Evolutionary conservation across 176 grass and related monocot genomes (phyloP).

Genomic region (Oryza punctata): DNA sequence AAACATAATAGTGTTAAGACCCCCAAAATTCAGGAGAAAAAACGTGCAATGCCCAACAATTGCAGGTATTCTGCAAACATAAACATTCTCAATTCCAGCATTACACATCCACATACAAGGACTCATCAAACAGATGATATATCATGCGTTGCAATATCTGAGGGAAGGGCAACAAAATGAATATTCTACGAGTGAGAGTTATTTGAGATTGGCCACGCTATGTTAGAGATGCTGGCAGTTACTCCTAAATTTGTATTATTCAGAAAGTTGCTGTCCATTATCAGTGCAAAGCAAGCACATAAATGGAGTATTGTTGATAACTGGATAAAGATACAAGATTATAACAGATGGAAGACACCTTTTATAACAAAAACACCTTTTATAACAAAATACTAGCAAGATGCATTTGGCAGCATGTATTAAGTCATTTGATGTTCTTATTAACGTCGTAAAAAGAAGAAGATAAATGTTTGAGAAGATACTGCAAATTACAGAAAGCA

Average conservation of each 20-base stretch:
- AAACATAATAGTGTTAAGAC: conserved; percentile 28
- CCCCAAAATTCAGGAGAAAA: conserved; percentile 14
- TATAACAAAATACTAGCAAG: conserved; percentile 3
- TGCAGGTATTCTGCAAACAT: conserved; percentile 23
- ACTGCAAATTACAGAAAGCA: not conserved
- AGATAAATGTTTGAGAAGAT: not conserved
- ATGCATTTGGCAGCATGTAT: not conserved
- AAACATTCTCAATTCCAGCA: not conserved
- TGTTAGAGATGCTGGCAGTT: not conserved
- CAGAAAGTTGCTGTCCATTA: not conserved
- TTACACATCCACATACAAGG: conserved; percentile 7
- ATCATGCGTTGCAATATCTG: conserved; percentile 9
- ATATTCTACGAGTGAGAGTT: conserved; percentile 9
- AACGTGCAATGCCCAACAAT: not conserved
- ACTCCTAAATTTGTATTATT: not conserved
- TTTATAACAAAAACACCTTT: not conserved
- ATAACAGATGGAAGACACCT: not conserved
- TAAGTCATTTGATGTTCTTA: not conserved
- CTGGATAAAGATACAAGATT: conserved; percentile 5
- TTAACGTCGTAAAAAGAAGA: not conserved
- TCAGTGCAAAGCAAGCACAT: not conserved
- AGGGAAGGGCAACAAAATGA: not conserved
- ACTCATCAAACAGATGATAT: conserved; percentile 5
- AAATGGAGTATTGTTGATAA: not conserved
- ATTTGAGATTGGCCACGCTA: not conserved